Evolutionary conservation across 2,329 filamentous ascomycete species (phyloP).

Genomic region (Aspergillus intermedius): DNA sequence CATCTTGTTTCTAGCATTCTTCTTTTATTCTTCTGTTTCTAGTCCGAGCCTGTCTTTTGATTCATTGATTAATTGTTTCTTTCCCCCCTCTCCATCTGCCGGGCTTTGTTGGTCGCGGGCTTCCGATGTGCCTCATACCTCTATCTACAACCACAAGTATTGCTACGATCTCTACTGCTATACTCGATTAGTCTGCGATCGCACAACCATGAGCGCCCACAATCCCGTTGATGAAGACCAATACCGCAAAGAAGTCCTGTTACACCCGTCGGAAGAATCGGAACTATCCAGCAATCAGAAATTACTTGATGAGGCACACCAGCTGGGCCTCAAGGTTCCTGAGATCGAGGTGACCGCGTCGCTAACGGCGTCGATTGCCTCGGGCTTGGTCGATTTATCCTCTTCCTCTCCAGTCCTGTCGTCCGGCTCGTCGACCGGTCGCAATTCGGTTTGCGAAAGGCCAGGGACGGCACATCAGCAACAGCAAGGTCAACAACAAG

Average conservation of each 20-base stretch:
- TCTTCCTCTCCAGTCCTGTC: slow-evolving; percentile 29
- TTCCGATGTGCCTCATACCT: no score
- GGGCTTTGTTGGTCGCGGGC: no score
- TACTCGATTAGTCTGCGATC: no score
- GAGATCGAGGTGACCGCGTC: slow-evolving; percentile 27
- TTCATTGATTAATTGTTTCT: no score
- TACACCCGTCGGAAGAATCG: slow-evolving; percentile 25
- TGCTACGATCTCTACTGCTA: no score
- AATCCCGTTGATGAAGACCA: slow-evolving; percentile 27
- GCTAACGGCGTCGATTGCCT: slow-evolving; percentile 30
- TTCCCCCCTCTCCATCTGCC: no score
- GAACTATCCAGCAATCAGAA: slow-evolving; percentile 34
- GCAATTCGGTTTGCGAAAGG: slow-evolving; percentile 24
- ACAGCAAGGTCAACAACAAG: no score
- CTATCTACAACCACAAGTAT: no score
- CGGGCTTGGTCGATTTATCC: slow-evolving; percentile 30
- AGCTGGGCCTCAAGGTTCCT: slow-evolving; percentile 31
- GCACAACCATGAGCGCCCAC: not conserved
- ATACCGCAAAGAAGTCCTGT: slow-evolving; percentile 34
- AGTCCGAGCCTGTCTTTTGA: no score
- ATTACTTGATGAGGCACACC: slow-evolving; percentile 32
- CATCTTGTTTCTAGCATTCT: no score
- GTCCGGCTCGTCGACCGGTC: slow-evolving; percentile 25
- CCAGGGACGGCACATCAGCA: slow-evolving; percentile 12
- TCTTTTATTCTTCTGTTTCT: no score